A percentile compares a stretch with the other conserved stretches of the same genome.
Evolutionary conservation across 169 alveolate genomes (phyloP).

Genomic region (Plasmodium gonderi): DNA sequence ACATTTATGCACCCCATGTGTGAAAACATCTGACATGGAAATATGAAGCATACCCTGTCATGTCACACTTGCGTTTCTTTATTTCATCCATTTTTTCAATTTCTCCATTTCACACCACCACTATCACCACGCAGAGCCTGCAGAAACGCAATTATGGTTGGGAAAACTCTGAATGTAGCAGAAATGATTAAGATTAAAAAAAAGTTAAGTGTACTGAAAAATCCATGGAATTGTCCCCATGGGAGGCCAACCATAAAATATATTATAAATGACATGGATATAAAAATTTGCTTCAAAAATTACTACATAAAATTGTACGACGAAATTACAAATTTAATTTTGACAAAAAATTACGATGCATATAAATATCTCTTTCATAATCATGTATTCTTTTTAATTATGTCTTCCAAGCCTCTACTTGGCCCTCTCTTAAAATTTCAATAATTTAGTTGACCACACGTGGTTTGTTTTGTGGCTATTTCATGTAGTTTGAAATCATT

Average conservation of each 20-base stretch:
- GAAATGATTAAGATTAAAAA: constrained; percentile 91
- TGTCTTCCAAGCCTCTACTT: constrained; percentile 51
- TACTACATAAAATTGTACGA: constrained; percentile 59
- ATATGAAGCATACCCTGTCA: too few species aligned
- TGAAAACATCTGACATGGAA: background rate
- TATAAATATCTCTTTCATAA: constrained; percentile 55
- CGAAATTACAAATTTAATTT: constrained; percentile 38
- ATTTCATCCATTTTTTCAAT: constrained; percentile 67
- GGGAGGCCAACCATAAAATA: constrained; percentile 98
- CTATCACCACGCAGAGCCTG: constrained; percentile 92
- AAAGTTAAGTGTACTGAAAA: constrained; percentile 90
- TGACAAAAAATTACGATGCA: constrained; percentile 36
- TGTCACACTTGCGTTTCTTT: constrained; percentile 55
- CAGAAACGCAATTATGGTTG: constrained; percentile 96
- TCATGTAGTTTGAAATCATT: too few species aligned
- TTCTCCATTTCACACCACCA: background rate
- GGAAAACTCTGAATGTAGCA: constrained; percentile 89
- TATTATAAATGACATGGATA: constrained; percentile 53
- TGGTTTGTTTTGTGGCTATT: background rate
- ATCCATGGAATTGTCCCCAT: constrained; percentile 99
- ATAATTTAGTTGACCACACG: background rate
- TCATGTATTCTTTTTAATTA: constrained; percentile 61
- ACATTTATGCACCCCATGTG: background rate
- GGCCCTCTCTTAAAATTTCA: constrained; percentile 63
- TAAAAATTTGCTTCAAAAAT: constrained; percentile 42